Percentiles rank a stretch among this genome's conserved stretches.
Evolutionary conservation across 202 grass and related monocot genomes (phyloP).

Genomic region (Musa balbisiana): DNA sequence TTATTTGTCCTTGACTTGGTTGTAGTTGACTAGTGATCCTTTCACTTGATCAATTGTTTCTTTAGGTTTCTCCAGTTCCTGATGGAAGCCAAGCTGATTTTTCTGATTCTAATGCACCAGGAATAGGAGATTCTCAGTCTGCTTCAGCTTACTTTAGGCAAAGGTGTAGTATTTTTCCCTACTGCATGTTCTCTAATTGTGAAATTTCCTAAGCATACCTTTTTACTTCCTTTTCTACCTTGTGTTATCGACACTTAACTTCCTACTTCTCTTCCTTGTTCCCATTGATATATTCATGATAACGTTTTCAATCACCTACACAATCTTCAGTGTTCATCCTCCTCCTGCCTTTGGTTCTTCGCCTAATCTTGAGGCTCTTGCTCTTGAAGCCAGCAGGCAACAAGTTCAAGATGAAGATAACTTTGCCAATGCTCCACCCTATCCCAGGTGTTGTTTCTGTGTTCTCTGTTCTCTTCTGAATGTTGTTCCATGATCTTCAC

Average conservation of each 20-base stretch:
- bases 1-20: neutral
- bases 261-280: conserved; percentile 18
- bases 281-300: neutral
- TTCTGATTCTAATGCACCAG: conserved; percentile 15
- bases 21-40: neutral
- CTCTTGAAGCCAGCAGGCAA: conserved; percentile 32
- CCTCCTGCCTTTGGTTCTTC: conserved; percentile 63
- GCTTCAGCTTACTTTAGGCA: conserved; percentile 15
- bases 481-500: neutral
- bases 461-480: neutral
- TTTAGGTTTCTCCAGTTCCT: conserved; percentile 33
- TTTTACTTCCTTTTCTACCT: neutral
- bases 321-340: conserved; percentile 34
- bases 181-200: neutral
- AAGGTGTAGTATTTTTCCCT: neutral
- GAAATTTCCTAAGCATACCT: neutral
- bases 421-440: neutral
- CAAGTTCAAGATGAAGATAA: conserved; percentile 20
- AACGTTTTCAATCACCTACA: neutral
- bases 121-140: conserved; percentile 22
- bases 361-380: conserved; percentile 42
- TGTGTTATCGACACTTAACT: neutral
- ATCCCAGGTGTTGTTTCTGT: neutral
- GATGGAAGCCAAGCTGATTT: conserved; percentile 16
- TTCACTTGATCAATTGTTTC: conserved; percentile 12